Conservation (phyloP, 345 rosid genomes). For the Dimocarpus longan region DNA sequence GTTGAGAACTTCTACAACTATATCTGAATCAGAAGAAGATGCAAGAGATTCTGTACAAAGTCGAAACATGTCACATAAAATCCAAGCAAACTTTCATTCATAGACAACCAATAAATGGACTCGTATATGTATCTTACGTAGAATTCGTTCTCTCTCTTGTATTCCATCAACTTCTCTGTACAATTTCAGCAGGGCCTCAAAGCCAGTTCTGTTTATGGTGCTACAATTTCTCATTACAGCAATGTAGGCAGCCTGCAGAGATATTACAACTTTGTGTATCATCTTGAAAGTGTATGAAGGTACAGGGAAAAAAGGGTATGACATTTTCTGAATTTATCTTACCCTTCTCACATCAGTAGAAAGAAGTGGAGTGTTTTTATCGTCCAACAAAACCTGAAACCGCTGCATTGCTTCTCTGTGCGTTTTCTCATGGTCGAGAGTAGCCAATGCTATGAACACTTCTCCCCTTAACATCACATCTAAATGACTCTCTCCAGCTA, state of each 20-base stretch:
- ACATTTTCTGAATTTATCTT: background rate
- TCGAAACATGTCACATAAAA: background rate
- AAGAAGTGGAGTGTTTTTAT: slow-evolving; percentile 33
- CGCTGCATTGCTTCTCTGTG: slow-evolving; percentile 32
- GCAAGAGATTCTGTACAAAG: slow-evolving; percentile 32
- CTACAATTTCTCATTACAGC: slow-evolving; percentile 41
- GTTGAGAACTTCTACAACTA: slow-evolving; percentile 33
- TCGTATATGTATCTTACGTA: slow-evolving; percentile 26
- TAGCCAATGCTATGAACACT: slow-evolving; percentile 35
- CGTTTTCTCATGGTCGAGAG: slow-evolving; percentile 32
- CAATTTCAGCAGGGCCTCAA: slow-evolving; percentile 41
- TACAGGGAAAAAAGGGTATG: background rate
- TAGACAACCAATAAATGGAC: background rate
- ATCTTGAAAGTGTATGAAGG: background rate
- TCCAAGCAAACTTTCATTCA: background rate
- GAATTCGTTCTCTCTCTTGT: slow-evolving; percentile 46
- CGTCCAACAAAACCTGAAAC: slow-evolving; percentile 31
- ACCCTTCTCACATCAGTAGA: slow-evolving; percentile 45
- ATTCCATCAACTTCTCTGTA: slow-evolving; percentile 47
- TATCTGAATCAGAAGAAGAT: slow-evolving; percentile 35
- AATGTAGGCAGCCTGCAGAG: slow-evolving; percentile 46
- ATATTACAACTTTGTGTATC: background rate
- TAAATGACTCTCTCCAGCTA: slow-evolving; percentile 37
- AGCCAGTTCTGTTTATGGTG: slow-evolving; percentile 27
- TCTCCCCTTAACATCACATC: slow-evolving; percentile 41